These are phyloP conservation scores for Aspergillus cavernicola DNA, from an alignment of 495 filamentous ascomycete genomes.

Conservation along the genomic window DNA sequence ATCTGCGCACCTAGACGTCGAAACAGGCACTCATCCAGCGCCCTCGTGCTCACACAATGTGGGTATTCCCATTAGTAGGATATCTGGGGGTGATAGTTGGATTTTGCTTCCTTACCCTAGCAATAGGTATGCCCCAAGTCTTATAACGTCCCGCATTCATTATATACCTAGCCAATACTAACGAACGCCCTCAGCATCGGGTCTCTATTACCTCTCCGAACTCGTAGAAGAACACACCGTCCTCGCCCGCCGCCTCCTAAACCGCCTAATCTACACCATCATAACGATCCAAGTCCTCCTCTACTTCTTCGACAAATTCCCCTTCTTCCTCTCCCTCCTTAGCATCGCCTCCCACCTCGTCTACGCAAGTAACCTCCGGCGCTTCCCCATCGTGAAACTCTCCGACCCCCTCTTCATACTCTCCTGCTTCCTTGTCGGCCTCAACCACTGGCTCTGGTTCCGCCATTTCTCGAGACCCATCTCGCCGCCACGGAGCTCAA, in stretches of 20 bases:
- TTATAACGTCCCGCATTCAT: not conserved
- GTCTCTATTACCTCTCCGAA: conserved; percentile 97
- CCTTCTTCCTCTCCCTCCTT: conserved; percentile 65
- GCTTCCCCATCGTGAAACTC: conserved; percentile 85
- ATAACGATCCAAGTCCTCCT: conserved; percentile 73
- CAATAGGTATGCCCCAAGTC: conserved; percentile 65
- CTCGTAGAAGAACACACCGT: conserved; percentile 98
- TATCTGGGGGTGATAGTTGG: conserved; percentile 84
- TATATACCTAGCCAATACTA: not conserved
- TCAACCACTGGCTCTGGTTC: conserved; percentile 99
- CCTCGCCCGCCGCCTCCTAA: conserved; percentile 78
- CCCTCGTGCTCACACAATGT: conserved; percentile 52
- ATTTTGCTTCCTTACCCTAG: conserved; percentile 88
- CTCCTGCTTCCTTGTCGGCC: conserved; percentile 78
- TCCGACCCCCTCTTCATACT: conserved; percentile 83
- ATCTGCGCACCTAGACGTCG: not conserved
- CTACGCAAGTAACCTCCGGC: conserved; percentile 83
- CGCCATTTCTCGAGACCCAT: conserved; percentile 72
- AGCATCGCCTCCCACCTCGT: conserved; percentile 79
- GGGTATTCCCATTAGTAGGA: conserved; percentile 85
- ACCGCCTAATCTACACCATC: conserved; percentile 78
- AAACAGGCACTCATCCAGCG: not conserved
- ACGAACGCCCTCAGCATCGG: conserved; percentile 61
- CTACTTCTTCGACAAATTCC: conserved; percentile 78
- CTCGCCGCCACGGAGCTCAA: conserved; percentile 20